Percentiles rank a stretch among this genome's conserved stretches.
These are phyloP conservation scores for Paulownia fortunei DNA, from an alignment of 257 asterid genomes.

Conservation along the genomic window DNA sequence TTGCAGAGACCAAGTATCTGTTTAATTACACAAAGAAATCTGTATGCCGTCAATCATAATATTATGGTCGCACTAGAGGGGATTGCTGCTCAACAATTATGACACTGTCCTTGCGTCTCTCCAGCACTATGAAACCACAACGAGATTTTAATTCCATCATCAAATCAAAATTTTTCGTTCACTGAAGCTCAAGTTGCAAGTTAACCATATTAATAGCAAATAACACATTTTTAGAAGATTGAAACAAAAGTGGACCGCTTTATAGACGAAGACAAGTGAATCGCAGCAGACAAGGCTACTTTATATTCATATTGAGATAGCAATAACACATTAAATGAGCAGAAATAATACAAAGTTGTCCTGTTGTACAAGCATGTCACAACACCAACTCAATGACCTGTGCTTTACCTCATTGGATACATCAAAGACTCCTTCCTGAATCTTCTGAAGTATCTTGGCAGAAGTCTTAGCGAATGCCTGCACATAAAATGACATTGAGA, in stretches of 20 bases:
- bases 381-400: background rate
- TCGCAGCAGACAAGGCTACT: background rate
- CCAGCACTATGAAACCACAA: background rate
- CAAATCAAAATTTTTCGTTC: background rate
- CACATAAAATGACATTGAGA: background rate
- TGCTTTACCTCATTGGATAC: constrained; percentile 73
- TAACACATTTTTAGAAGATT: background rate
- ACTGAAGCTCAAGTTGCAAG: background rate
- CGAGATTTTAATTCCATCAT: background rate
- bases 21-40: too few species aligned
- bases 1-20: background rate
- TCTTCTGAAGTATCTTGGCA: constrained; percentile 71
- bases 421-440: constrained; percentile 75
- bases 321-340: background rate
- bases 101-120: background rate
- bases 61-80: too few species aligned
- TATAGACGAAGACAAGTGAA: background rate
- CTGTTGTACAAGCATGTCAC: background rate
- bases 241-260: background rate
- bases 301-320: background rate
- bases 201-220: background rate
- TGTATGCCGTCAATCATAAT: too few species aligned
- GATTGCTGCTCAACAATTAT: too few species aligned
- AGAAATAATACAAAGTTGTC: background rate
- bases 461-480: constrained; percentile 78